Percentiles rank a stretch among this genome's conserved stretches.
These are phyloP conservation scores for Microdochium trichocladiopsis DNA, from an alignment of 2,329 filamentous ascomycete genomes.

Conservation along the genomic window DNA sequence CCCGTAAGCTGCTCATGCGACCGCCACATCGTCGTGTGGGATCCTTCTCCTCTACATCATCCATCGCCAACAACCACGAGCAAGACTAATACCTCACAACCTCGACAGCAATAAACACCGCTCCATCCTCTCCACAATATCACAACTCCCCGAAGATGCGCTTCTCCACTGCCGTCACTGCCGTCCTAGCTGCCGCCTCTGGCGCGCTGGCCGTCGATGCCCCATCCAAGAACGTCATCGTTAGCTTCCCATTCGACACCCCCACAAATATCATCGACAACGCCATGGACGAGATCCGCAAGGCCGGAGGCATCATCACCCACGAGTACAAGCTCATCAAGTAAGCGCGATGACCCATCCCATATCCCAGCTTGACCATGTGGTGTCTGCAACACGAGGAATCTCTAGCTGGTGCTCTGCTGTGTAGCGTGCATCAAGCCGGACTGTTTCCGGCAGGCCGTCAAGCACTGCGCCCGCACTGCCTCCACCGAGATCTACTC, in stretches of 20 bases:
- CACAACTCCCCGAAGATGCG: constrained; percentile 52
- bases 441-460: too few relatives aligned
- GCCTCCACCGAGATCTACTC: too few relatives aligned
- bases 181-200: constrained; percentile 50
- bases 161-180: constrained; percentile 43
- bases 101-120: neutral
- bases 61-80: neutral
- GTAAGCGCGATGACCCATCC: constrained; percentile 37
- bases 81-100: neutral
- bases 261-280: constrained; percentile 60
- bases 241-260: constrained; percentile 67
- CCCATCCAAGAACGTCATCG: constrained; percentile 62
- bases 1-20: neutral
- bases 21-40: neutral
- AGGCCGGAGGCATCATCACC: constrained; percentile 69
- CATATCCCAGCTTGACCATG: constrained; percentile 1
- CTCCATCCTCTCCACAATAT: too few relatives aligned
- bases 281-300: constrained; percentile 63
- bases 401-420: neutral
- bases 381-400: neutral
- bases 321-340: constrained; percentile 66
- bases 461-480: too few relatives aligned
- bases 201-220: constrained; percentile 55
- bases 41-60: neutral
- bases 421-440: too few relatives aligned